Percentiles rank a stretch among this genome's conserved stretches.
phyloP scores from a whole-genome alignment of 2,329 filamentous ascomycete genomes.

The Alternaria conjuncta region DNA sequence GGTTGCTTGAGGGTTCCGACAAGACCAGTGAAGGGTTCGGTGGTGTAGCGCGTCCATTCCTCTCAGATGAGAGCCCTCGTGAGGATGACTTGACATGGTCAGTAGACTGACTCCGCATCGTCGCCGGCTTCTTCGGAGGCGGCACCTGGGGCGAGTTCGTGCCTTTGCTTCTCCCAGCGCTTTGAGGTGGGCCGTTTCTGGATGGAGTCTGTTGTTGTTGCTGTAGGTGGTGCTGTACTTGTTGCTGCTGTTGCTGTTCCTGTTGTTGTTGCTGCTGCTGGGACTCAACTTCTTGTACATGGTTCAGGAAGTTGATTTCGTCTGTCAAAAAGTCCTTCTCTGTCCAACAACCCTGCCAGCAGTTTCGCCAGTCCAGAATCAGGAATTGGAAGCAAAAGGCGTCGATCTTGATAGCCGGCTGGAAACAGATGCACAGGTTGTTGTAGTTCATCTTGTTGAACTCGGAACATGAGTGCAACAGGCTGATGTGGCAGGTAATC shows the following conservation, averaged over 20 bases:
- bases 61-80: slow-evolving; percentile 41
- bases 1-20: slow-evolving; percentile 32
- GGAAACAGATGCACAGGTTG: slow-evolving; percentile 95
- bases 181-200: slow-evolving; percentile 35
- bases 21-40: slow-evolving; percentile 31
- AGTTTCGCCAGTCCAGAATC: slow-evolving; percentile 93
- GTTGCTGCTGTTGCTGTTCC: background rate
- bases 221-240: slow-evolving; percentile 3
- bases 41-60: slow-evolving; percentile 42
- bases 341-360: slow-evolving; percentile 95
- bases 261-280: slow-evolving; percentile 8
- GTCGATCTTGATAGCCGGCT: slow-evolving; percentile 96
- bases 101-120: slow-evolving; percentile 39
- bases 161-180: slow-evolving; percentile 33
- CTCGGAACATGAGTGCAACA: slow-evolving; percentile 87
- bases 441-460: slow-evolving; percentile 99
- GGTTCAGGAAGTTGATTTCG: slow-evolving; percentile 40
- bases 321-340: slow-evolving; percentile 70
- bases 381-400: slow-evolving; percentile 94
- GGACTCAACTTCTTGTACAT: slow-evolving; percentile 25
- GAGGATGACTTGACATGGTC: slow-evolving; percentile 37
- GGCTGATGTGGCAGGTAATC: slow-evolving; percentile 93
- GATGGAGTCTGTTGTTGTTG: slow-evolving; percentile 25
- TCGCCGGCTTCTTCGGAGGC: slow-evolving; percentile 33
- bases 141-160: slow-evolving; percentile 35